Evolutionary conservation across 2,329 filamentous ascomycete genomes (phyloP).

Genomic region (Pseudogymnoascus sp.): DNA sequence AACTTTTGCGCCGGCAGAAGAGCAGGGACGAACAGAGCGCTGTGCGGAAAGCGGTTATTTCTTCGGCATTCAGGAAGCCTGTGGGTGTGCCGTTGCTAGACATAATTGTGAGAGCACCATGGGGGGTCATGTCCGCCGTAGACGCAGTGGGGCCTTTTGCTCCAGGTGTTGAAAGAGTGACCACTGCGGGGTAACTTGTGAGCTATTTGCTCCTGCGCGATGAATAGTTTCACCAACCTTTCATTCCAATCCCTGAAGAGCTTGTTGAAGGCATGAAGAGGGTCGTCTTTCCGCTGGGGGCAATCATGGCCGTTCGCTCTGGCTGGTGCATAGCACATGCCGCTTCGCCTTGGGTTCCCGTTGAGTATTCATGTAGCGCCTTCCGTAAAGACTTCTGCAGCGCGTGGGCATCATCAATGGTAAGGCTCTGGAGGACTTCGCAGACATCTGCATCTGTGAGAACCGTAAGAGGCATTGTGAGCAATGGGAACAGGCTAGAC

Average conservation of each 20-base stretch:
- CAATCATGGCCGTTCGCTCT: constrained; percentile 41
- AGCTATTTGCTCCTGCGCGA: neutral
- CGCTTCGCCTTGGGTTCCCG: constrained; percentile 37
- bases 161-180: constrained; percentile 48
- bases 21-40: constrained; percentile 64
- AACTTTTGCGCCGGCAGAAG: constrained; percentile 55
- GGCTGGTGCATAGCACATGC: constrained; percentile 46
- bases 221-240: constrained; percentile 39
- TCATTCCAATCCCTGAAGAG: constrained; percentile 57
- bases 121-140: constrained; percentile 42
- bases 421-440: constrained; percentile 46
- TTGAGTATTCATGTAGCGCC: constrained; percentile 56
- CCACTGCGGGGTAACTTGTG: constrained; percentile 38
- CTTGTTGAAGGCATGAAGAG: constrained; percentile 69
- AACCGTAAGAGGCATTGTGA: constrained; percentile 49
- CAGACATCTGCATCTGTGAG: constrained; percentile 52
- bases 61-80: constrained; percentile 65
- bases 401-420: constrained; percentile 42
- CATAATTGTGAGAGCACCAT: constrained; percentile 63
- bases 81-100: constrained; percentile 51
- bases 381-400: constrained; percentile 43
- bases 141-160: constrained; percentile 20
- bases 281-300: constrained; percentile 49
- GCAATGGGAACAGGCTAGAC: neutral
- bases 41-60: constrained; percentile 74